A percentile compares a stretch with the other conserved stretches of the same genome.
These are phyloP conservation scores for Skeletonema tropicum DNA, from an alignment of 108 stramenopile genomes.

Conservation along the genomic window DNA sequence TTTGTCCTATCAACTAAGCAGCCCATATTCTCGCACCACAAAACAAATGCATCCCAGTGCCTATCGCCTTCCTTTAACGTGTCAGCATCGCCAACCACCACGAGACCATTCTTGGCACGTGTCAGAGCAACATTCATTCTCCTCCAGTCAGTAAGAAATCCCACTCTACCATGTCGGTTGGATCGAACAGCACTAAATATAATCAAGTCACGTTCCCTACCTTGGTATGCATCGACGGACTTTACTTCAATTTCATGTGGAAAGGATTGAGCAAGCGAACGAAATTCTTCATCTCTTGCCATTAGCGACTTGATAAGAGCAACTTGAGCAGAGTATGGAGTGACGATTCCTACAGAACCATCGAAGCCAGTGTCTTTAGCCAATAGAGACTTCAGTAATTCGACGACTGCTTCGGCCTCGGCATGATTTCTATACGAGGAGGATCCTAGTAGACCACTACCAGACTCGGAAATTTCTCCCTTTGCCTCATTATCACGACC, in stretches of 20 bases:
- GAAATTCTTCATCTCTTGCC: conserved; percentile 55
- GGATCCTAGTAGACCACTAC: conserved; percentile 13
- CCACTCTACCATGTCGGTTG: conserved; percentile 91
- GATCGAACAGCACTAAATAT: conserved; percentile 93
- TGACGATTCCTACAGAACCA: conserved; percentile 88
- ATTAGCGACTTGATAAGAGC: conserved; percentile 80
- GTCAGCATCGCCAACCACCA: conserved; percentile 93
- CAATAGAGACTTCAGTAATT: conserved; percentile 57
- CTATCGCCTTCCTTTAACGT: conserved; percentile 84
- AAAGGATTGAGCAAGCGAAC: conserved; percentile 42
- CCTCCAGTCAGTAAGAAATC: conserved; percentile 95
- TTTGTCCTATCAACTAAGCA: conserved; percentile 48
- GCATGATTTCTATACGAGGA: conserved; percentile 64
- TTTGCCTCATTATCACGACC: conserved; percentile 71
- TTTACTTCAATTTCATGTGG: conserved; percentile 80
- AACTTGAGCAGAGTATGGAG: conserved; percentile 96
- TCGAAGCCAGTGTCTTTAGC: conserved; percentile 34
- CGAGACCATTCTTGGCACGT: conserved; percentile 84
- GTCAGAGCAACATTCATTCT: conserved; percentile 98
- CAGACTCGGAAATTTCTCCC: conserved; percentile 40
- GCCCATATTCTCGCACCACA: conserved; percentile 69
- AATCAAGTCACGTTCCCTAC: conserved; percentile 92
- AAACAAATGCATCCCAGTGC: conserved; percentile 88
- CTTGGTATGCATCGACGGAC: conserved; percentile 95
- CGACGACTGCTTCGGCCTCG: conserved; percentile 65